phyloP scores from a whole-genome alignment of 208 protist species.

The Leishmania gerbilli region DNA sequence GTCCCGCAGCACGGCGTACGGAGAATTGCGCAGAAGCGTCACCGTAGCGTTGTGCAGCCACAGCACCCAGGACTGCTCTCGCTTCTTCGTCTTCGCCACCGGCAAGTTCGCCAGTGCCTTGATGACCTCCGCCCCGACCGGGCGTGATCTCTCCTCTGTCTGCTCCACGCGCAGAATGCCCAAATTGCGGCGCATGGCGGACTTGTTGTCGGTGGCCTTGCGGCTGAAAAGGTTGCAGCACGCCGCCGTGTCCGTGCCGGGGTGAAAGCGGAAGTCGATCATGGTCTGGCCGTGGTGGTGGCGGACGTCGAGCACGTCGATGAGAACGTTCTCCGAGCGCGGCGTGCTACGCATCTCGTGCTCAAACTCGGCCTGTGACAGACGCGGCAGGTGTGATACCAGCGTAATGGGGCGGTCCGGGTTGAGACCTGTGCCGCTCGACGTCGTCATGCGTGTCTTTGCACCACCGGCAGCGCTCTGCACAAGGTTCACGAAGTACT shows the following conservation, averaged over 20 bases:
- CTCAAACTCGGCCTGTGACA: slow-evolving; percentile 80
- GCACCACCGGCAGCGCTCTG: slow-evolving; percentile 49
- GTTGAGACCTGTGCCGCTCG: slow-evolving; percentile 54
- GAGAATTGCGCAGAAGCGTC: slow-evolving; percentile 73
- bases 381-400: slow-evolving; percentile 69
- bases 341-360: slow-evolving; percentile 69
- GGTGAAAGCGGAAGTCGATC: slow-evolving; percentile 73
- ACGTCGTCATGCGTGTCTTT: slow-evolving; percentile 44
- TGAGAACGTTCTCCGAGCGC: slow-evolving; percentile 44
- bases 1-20: slow-evolving; percentile 74
- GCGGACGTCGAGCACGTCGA: slow-evolving; percentile 62
- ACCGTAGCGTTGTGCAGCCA: slow-evolving; percentile 87
- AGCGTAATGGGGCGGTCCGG: slow-evolving; percentile 71
- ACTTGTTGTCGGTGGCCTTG: slow-evolving; percentile 81
- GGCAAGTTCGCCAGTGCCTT: slow-evolving; percentile 68
- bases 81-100: slow-evolving; percentile 74
- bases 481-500: slow-evolving; percentile 72
- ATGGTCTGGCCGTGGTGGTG: slow-evolving; percentile 75
- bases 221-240: slow-evolving; percentile 79
- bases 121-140: slow-evolving; percentile 56
- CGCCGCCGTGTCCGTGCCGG: slow-evolving; percentile 43
- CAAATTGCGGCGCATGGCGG: slow-evolving; percentile 78
- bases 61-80: slow-evolving; percentile 90
- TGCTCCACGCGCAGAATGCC: slow-evolving; percentile 86
- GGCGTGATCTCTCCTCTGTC: slow-evolving; percentile 38